Percentiles rank a stretch among this genome's conserved stretches.
phyloP scores from a whole-genome alignment of 768 basidiomycete species.

The Leccinum barrowsii region DNA sequence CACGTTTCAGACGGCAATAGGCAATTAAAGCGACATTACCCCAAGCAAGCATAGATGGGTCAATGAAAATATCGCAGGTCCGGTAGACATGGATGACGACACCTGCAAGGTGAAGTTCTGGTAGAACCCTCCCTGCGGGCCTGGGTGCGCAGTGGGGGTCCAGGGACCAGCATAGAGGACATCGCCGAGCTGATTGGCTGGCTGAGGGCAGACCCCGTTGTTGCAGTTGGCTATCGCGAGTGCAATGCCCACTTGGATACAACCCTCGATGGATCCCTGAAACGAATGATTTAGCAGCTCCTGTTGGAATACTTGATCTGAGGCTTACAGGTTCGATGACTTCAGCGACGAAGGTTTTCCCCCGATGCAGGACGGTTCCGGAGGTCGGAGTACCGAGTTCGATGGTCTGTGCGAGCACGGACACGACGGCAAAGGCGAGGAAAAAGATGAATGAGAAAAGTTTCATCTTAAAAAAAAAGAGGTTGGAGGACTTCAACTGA shows the following conservation, averaged over 20 bases:
- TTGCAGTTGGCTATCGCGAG: conserved; percentile 21
- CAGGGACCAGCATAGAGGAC: conserved; percentile 31
- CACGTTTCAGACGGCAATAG: not conserved
- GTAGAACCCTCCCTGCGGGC: conserved; percentile 19
- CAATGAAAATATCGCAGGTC: conserved; percentile 29
- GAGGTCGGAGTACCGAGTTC: conserved; percentile 20
- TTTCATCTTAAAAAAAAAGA: conserved; percentile 16
- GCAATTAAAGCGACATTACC: conserved; percentile 10
- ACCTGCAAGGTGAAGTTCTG: conserved; percentile 29
- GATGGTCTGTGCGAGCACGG: conserved; percentile 28
- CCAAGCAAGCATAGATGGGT: conserved; percentile 30
- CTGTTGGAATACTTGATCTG: not conserved
- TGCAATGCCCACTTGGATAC: conserved; percentile 31
- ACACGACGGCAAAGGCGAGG: conserved; percentile 3
- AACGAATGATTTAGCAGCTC: not conserved
- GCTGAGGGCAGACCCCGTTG: conserved; percentile 23
- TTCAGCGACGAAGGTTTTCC: conserved; percentile 19
- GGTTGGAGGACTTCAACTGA: not conserved
- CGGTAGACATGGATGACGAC: not conserved
- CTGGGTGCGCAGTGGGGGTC: conserved; percentile 17
- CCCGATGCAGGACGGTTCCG: conserved; percentile 15
- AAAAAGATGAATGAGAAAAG: conserved; percentile 4
- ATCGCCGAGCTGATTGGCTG: conserved; percentile 16
- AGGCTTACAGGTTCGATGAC: conserved; percentile 22
- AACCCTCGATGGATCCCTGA: conserved; percentile 17